Percentiles rank a stretch among this genome's conserved stretches.
phyloP scores from a whole-genome alignment of 768 basidiomycete genomes.

The Lactarius indigo region DNA sequence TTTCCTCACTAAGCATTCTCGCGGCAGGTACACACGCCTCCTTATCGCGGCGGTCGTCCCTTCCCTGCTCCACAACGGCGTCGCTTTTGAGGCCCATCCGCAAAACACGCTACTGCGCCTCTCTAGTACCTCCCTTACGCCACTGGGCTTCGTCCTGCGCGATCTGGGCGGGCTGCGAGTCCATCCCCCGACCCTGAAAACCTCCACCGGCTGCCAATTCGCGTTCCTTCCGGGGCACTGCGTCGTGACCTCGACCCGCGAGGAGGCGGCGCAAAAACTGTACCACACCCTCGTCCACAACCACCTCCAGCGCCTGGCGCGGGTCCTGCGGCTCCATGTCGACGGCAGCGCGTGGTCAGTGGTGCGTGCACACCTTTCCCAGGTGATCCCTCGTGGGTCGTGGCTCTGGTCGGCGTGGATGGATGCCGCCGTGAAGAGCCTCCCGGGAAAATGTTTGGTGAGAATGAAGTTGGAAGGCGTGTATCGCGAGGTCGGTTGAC shows the following conservation, averaged over 20 bases:
- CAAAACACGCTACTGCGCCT: constrained; percentile 54
- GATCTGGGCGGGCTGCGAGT: constrained; percentile 58
- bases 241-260: constrained; percentile 43
- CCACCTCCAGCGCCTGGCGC: constrained; percentile 54
- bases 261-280: constrained; percentile 53
- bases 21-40: constrained; percentile 46
- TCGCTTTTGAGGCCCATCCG: constrained; percentile 61
- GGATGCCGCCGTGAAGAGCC: constrained; percentile 24
- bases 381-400: constrained; percentile 44
- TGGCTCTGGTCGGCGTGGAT: constrained; percentile 47
- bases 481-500: constrained; percentile 48
- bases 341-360: constrained; percentile 51
- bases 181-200: constrained; percentile 45
- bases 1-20: neutral
- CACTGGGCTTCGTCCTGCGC: constrained; percentile 51
- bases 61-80: constrained; percentile 49
- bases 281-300: constrained; percentile 61
- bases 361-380: constrained; percentile 43
- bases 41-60: constrained; percentile 52
- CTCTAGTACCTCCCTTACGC: constrained; percentile 39
- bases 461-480: constrained; percentile 55
- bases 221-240: constrained; percentile 53
- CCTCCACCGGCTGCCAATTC: constrained; percentile 49
- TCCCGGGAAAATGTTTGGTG: constrained; percentile 55
- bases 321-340: constrained; percentile 49